Conservation (phyloP, 2,329 filamentous ascomycete species). For the Penicillium sclerotigenum region DNA sequence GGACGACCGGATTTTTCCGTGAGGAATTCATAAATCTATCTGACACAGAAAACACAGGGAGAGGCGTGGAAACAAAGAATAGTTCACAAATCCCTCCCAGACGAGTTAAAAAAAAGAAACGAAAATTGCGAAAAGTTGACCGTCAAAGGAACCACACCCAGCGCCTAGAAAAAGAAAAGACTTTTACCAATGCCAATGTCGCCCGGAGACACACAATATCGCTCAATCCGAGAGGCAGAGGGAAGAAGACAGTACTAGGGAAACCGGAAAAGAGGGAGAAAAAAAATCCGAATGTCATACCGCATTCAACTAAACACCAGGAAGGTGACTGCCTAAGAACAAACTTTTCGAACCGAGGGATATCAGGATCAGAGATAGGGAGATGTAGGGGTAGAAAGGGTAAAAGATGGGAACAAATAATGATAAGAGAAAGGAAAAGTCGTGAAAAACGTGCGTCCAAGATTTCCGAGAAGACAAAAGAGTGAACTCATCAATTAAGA, state of each 20-base stretch:
- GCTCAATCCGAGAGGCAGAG: background rate
- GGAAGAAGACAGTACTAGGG: constrained; percentile 4
- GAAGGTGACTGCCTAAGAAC: constrained; percentile 35
- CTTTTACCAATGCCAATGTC: constrained; percentile 19
- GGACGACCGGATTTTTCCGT: constrained; percentile 10
- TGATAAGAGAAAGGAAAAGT: constrained; percentile 31
- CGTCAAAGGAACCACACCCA: constrained; percentile 12
- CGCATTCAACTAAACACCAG: constrained; percentile 33
- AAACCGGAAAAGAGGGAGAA: constrained; percentile 9
- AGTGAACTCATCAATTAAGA: constrained; percentile 32
- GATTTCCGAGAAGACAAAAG: constrained; percentile 28
- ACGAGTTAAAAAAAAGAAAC: background rate
- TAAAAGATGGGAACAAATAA: constrained; percentile 21
- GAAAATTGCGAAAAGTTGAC: background rate
- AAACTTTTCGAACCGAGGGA: constrained; percentile 44
- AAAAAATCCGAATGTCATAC: constrained; percentile 30
- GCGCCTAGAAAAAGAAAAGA: constrained; percentile 16
- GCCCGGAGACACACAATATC: background rate
- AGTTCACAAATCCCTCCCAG: constrained; percentile 15
- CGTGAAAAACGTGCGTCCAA: constrained; percentile 38
- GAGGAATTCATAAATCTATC: constrained; percentile 22
- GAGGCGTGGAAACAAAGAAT: constrained; percentile 6
- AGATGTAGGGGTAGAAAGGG: constrained; percentile 22
- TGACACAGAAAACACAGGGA: constrained; percentile 7
- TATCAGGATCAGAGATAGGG: constrained; percentile 38